Conservation (phyloP, 495 filamentous ascomycete genomes). For the Platismatia glauca region DNA sequence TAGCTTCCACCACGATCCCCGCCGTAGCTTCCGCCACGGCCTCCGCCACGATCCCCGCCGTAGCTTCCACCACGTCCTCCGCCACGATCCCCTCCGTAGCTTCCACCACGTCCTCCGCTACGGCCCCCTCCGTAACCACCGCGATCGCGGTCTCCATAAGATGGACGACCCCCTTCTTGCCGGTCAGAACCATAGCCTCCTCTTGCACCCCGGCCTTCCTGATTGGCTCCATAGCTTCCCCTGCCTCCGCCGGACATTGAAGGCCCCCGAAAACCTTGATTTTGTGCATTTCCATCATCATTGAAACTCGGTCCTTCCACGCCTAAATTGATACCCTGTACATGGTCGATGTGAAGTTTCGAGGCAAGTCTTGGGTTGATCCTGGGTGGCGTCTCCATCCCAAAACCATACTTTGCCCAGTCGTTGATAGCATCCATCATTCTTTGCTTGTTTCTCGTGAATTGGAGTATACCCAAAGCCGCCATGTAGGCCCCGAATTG, state of each 20-base stretch:
- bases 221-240: background rate
- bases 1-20: background rate
- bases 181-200: background rate
- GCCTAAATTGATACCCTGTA: constrained; percentile 41
- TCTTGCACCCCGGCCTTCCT: background rate
- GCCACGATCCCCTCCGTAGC: constrained; percentile 2
- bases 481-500: constrained; percentile 49
- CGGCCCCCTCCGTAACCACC: constrained; percentile 1
- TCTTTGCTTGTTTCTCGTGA: constrained; percentile 27
- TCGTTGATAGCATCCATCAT: constrained; percentile 52
- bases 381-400: constrained; percentile 47
- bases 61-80: constrained; percentile 9
- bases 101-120: constrained; percentile 6
- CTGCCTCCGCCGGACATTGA: background rate
- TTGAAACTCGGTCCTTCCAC: constrained; percentile 6
- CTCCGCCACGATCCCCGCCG: background rate
- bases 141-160: constrained; percentile 1
- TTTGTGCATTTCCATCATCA: background rate
- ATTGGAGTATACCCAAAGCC: constrained; percentile 34
- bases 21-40: background rate
- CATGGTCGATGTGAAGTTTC: constrained; percentile 38
- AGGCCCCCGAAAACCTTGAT: background rate
- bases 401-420: constrained; percentile 52
- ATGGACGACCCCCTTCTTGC: constrained; percentile 4
- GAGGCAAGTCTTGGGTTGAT: constrained; percentile 35